These are phyloP conservation scores for Phytophthora rubi DNA, from an alignment of 352 stramenopile species.

Conservation along the genomic window DNA sequence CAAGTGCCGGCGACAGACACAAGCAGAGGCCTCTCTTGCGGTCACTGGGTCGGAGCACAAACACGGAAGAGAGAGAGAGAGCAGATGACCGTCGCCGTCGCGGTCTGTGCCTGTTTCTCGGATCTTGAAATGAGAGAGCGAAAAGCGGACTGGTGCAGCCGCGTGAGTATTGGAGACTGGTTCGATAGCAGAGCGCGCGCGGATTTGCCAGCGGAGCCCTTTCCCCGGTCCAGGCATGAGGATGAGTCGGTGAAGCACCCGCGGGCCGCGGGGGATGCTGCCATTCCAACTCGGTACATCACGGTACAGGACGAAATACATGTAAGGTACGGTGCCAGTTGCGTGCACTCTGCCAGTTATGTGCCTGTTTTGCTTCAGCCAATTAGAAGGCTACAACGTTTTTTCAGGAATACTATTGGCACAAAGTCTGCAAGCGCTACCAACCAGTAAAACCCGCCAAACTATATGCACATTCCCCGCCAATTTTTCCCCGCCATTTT, in stretches of 20 bases:
- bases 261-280: neutral
- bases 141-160: neutral
- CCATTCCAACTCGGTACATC: too few relatives aligned
- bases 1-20: neutral
- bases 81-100: constrained; percentile 16
- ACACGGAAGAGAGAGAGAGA: constrained; percentile 1
- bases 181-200: constrained; percentile 1
- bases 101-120: constrained; percentile 11
- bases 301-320: too few relatives aligned
- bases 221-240: neutral
- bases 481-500: too few relatives aligned
- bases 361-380: too few relatives aligned
- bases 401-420: too few relatives aligned
- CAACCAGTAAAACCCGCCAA: too few relatives aligned
- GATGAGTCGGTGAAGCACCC: constrained; percentile 33
- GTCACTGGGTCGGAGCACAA: neutral
- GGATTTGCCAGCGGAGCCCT: constrained; percentile 23
- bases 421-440: too few relatives aligned
- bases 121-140: neutral
- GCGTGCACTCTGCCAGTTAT: too few relatives aligned
- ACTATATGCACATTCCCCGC: too few relatives aligned
- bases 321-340: too few relatives aligned
- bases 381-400: too few relatives aligned
- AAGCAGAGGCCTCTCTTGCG: neutral
- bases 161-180: constrained; percentile 31